Conservation (phyloP, 2,329 filamentous ascomycete species). For the Colletotrichum incanum region DNA sequence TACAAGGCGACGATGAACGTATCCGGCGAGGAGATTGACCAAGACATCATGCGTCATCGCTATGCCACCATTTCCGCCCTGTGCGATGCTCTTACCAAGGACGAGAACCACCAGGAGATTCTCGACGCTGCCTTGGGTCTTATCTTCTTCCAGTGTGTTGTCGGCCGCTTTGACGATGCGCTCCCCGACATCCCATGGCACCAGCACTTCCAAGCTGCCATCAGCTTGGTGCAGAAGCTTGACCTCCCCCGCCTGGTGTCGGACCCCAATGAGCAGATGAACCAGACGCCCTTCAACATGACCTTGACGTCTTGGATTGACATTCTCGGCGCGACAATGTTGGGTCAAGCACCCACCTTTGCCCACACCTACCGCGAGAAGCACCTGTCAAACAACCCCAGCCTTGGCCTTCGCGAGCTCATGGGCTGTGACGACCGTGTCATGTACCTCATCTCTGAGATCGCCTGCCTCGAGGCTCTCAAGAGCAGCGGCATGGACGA, state of each 20-base stretch:
- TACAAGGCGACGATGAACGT: slow-evolving; percentile 83
- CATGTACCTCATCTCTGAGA: slow-evolving; percentile 98
- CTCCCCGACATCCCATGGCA: slow-evolving; percentile 96
- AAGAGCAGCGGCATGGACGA: slow-evolving; percentile 88
- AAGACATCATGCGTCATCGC: slow-evolving; percentile 92
- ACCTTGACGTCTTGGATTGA: slow-evolving; percentile 95
- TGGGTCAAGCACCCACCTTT: slow-evolving; percentile 87
- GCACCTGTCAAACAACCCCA: slow-evolving; percentile 79
- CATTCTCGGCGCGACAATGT: slow-evolving; percentile 94
- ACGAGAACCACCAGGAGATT: slow-evolving; percentile 88
- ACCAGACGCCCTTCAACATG: slow-evolving; percentile 92
- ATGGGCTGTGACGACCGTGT: slow-evolving; percentile 98
- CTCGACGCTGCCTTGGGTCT: slow-evolving; percentile 93
- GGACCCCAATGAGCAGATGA: slow-evolving; percentile 70
- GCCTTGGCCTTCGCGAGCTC: slow-evolving; percentile 85
- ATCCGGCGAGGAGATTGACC: slow-evolving; percentile 82
- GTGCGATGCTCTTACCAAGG: slow-evolving; percentile 84
- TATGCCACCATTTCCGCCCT: slow-evolving; percentile 90
- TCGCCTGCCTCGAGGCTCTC: slow-evolving; percentile 93
- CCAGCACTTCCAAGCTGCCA: slow-evolving; percentile 94
- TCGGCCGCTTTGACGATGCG: slow-evolving; percentile 87
- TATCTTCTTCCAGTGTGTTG: slow-evolving; percentile 96
- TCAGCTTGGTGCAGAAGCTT: slow-evolving; percentile 87
- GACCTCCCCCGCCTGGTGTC: slow-evolving; percentile 81
- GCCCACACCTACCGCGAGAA: slow-evolving; percentile 97